phyloP scores from a whole-genome alignment of 2,329 filamentous ascomycete genomes.

The Ambrosiella beaveri region DNA sequence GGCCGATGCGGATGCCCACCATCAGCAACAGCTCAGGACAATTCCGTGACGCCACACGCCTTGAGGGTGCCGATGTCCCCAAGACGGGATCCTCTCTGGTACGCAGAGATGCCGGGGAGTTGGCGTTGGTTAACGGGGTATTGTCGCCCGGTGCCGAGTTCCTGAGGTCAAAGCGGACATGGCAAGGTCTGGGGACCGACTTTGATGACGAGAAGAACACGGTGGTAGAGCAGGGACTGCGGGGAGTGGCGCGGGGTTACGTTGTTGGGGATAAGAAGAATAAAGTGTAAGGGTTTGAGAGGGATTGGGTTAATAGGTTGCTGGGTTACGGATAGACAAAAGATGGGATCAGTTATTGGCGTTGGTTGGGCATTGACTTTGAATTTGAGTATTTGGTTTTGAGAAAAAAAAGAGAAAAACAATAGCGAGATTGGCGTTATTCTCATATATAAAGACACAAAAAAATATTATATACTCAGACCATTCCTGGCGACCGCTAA shows the following conservation, averaged over 20 bases:
- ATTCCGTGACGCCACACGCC: conserved; percentile 18
- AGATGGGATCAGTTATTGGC: background rate
- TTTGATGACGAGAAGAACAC: conserved; percentile 48
- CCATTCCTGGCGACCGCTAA: too few species aligned
- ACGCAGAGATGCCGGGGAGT: conserved; percentile 42
- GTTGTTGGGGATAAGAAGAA: conserved; percentile 48
- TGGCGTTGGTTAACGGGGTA: conserved; percentile 69
- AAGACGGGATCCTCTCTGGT: conserved; percentile 27
- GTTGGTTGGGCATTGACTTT: background rate
- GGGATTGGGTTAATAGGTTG: background rate
- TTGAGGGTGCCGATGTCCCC: conserved; percentile 6
- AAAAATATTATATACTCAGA: too few species aligned
- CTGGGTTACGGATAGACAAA: background rate
- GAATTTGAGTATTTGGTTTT: background rate
- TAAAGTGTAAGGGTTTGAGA: conserved; percentile 21
- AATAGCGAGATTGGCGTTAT: too few species aligned
- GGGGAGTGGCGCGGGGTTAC: conserved; percentile 80
- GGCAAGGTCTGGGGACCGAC: conserved; percentile 83
- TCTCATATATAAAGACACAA: too few species aligned
- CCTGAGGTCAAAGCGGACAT: conserved; percentile 64
- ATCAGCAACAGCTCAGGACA: background rate
- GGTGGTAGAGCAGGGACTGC: conserved; percentile 66
- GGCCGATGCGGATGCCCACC: conserved; percentile 42
- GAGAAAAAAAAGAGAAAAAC: too few species aligned
- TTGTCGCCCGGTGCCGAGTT: conserved; percentile 86